Evolutionary conservation across 495 filamentous ascomycete species (phyloP), one percentile per base, ranked within the genome.

Genomic region (Massariosphaeria phaeospora): DNA sequence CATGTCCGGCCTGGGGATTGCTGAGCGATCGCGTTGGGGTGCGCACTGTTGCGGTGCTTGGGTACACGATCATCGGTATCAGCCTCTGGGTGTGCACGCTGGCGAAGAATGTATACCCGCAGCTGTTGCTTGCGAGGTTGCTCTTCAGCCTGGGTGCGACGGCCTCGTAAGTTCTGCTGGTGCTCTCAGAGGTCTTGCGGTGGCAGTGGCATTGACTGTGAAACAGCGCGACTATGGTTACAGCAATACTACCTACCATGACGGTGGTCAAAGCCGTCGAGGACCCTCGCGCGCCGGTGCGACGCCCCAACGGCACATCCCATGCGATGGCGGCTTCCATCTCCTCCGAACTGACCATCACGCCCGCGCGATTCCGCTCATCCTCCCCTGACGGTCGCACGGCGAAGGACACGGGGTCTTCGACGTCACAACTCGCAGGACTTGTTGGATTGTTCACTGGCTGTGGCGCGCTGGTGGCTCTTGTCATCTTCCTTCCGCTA

Each of bases 391-490:
- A 52, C 21, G 20, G 36, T 9, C 8, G 18, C 18, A 13, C 21
- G n/a, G 47, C 50, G 24, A 38, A 40, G 39, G 43, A 58, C 26
- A 63, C 41, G 4, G 44, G 20, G 1, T 57, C 69, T 10, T 73
- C 79, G 6, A 77, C 80, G 67, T 85, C 69, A 57, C 80, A 75
- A 55, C 74, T 97, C 6, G 91, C 93, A 2, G 93, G 93, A 0
- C 81, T 90, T 48, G 93, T 99, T 6, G 93, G 93, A 4, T 69
- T 95, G 31, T 95, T 90, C 66, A 94, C 94, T 13, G 93, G 94
- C 3, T 86, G 88, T 63, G 93, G 93, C 51, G 93, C 93, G 25
- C 73, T 99, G 4, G 70, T 99, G 0, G 88, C 94, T 1, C 73
- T 99, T 3, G 65, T 68, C 0, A 59, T 89, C 21, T 96, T 97